phyloP scores from a whole-genome alignment of 2,329 filamentous ascomycete species.

The Thielaviopsis populi region DNA sequence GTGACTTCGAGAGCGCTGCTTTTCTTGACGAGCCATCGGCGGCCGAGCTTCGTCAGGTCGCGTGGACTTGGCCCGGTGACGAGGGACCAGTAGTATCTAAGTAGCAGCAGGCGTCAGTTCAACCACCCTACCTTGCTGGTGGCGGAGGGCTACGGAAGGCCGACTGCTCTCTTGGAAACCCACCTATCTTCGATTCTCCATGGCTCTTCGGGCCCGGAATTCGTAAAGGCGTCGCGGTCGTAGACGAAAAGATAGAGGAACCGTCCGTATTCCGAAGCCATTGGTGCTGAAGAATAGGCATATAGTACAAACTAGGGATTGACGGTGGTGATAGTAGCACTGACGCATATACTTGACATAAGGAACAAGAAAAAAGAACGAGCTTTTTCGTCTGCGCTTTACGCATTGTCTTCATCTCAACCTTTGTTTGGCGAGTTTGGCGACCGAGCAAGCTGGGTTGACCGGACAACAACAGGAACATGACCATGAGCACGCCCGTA shows the following conservation, averaged over 20 bases:
- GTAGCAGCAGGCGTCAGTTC: neutral
- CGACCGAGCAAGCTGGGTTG: neutral
- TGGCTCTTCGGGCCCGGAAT: neutral
- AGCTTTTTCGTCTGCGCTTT: neutral
- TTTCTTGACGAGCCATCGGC: slow-evolving; percentile 5
- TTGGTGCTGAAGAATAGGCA: neutral
- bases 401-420: neutral
- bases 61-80: neutral
- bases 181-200: neutral
- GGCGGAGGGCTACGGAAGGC: neutral
- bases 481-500: neutral
- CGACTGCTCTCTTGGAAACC: neutral
- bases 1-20: neutral
- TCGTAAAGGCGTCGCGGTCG: neutral
- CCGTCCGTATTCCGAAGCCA: neutral
- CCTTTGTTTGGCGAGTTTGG: neutral
- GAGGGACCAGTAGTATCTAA: slow-evolving; percentile 8
- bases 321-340: neutral
- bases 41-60: neutral
- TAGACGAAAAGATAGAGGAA: slow-evolving; percentile 9
- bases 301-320: neutral
- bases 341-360: neutral
- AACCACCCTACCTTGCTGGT: neutral
- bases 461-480: neutral
- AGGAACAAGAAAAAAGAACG: neutral